Base-by-base conservation (phyloP, 179 eudicot genomes). In the Silene vulgaris region DNA sequence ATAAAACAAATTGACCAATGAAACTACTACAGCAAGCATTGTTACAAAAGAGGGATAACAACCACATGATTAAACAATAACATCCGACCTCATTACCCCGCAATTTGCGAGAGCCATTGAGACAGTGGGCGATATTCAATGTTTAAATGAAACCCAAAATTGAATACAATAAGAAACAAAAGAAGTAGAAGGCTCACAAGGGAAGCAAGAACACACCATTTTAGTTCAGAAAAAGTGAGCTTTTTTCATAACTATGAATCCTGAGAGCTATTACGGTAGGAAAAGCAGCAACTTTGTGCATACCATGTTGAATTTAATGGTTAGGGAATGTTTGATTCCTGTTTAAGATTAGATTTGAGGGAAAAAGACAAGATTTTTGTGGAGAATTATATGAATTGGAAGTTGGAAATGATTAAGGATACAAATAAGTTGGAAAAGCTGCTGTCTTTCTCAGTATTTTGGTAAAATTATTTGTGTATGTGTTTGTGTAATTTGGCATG, bases 201-300 rank as follows among this genome's bases (percentile, higher is more conserved):
- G 50, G 21, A 66, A 32, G 71, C 50, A 66, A 66, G 50, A 65
- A 66, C 71, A 21, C 71, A 66, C 21, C 71, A 66, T 66, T 32
- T 21, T 32, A 66, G 21, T 21, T 66, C 48, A 66, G 35, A 12
- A 50, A 66, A 66, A 66, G 71, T 32, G 23, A 17, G 11, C 50
- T 30, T 66, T 32, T 66, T 32, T 7, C 23, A 32, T 4, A 3
- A 16, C 17, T 1, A 45, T 52, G 59, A 52, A 52, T 52, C 4
- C 17, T 52, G 14, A 52, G 14, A 52, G 5, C 1, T 52, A 5
- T 12, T 23, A 9, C 14, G 26, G 28, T n/a, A 5, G 35, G 14
- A 66, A 66, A 66, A 8, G n/a, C 2, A 17, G 50, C 48, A 66
- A 66, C 71, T 66, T 66, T 66, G 9, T 29, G 23, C 48, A 66